phyloP scores from a whole-genome alignment of 768 basidiomycete genomes.

The Gymnopilus dilepis region DNA sequence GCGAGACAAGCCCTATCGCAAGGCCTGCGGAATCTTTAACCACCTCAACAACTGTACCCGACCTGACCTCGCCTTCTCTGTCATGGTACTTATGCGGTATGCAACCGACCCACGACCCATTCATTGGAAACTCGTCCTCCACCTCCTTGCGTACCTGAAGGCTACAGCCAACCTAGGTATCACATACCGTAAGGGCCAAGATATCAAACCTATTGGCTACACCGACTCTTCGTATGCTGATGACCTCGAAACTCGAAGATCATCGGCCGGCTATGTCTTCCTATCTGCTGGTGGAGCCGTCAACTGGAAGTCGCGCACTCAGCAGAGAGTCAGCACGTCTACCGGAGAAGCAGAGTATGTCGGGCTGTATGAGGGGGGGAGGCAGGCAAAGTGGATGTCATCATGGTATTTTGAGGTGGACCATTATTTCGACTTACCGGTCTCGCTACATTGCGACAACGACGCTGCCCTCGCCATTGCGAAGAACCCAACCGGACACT shows the following conservation, averaged over 20 bases:
- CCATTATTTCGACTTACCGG: neutral
- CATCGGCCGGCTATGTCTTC: slow-evolving; percentile 12
- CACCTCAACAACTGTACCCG: slow-evolving; percentile 12
- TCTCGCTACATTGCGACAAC: neutral
- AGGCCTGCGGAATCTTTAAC: slow-evolving; percentile 11
- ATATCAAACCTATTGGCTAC: slow-evolving; percentile 9
- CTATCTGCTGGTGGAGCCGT: slow-evolving; percentile 7
- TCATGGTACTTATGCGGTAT: slow-evolving; percentile 12
- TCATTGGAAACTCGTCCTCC: slow-evolving; percentile 12
- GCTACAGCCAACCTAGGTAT: slow-evolving; percentile 4
- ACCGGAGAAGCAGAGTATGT: slow-evolving; percentile 13
- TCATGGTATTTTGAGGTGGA: too few relatives aligned
- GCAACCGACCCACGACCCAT: slow-evolving; percentile 13
- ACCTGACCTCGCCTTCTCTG: slow-evolving; percentile 9
- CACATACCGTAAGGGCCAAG: neutral
- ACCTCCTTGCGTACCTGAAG: slow-evolving; percentile 7
- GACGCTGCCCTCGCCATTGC: too few relatives aligned
- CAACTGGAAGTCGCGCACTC: slow-evolving; percentile 10
- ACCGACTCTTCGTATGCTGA: slow-evolving; percentile 4
- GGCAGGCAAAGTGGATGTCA: slow-evolving; percentile 4
- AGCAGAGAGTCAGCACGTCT: slow-evolving; percentile 5
- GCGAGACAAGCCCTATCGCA: slow-evolving; percentile 10
- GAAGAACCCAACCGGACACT: too few relatives aligned
- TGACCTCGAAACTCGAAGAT: slow-evolving; percentile 5
- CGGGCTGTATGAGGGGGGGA: slow-evolving; percentile 6